phyloP scores from a whole-genome alignment of 371 early-diverging fungal genomes.

The Mortierella polycephala region DNA sequence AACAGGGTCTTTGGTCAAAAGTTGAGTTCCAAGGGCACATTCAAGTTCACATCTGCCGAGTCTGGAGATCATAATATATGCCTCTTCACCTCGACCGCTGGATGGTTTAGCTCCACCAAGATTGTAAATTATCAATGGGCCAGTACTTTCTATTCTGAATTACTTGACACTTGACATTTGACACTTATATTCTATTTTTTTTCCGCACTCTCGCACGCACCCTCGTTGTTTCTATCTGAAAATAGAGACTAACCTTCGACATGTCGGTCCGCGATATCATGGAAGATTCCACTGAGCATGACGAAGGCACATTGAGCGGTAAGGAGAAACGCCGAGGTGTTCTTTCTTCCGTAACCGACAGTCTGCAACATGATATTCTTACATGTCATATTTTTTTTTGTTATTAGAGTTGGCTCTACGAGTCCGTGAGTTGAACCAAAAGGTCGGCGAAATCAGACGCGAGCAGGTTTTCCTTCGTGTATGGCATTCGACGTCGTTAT shows the following conservation, averaged over 20 bases:
- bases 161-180: background rate
- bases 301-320: constrained; percentile 68
- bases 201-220: background rate
- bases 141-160: background rate
- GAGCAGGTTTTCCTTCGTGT: constrained; percentile 93
- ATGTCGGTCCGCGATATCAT: constrained; percentile 33
- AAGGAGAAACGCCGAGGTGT: constrained; percentile 7
- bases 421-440: constrained; percentile 83
- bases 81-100: constrained; percentile 67
- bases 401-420: constrained; percentile 72
- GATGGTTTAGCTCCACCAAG: constrained; percentile 62
- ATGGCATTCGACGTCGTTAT: constrained; percentile 34
- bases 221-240: background rate
- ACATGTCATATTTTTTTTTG: background rate
- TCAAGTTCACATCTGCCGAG: constrained; percentile 89
- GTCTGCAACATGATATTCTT: background rate
- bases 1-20: constrained; percentile 78
- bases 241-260: constrained; percentile 40
- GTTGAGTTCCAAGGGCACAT: constrained; percentile 77
- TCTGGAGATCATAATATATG: constrained; percentile 93
- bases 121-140: constrained; percentile 16
- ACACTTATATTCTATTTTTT: background rate
- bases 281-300: constrained; percentile 24
- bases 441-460: constrained; percentile 83
- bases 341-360: too few relatives aligned